Base-by-base conservation (phyloP, 805 yeast species). In the Wickerhamomyces alni region DNA sequence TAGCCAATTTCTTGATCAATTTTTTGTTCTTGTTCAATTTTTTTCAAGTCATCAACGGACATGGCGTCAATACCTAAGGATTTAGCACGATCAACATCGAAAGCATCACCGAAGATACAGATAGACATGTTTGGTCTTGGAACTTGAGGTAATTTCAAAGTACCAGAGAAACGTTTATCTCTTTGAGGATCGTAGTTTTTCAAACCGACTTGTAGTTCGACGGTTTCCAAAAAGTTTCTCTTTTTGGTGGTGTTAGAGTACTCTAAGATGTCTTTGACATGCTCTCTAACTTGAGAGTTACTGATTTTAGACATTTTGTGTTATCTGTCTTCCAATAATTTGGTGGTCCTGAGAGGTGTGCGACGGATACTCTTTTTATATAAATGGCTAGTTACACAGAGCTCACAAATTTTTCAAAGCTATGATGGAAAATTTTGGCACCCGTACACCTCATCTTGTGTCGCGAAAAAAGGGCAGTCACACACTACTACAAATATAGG, bases 51-150 rank as follows among this genome's bases (percentile, higher is more conserved):
- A 61, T 93, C 99, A 69, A 93, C 99, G 51, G 98, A 89, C 99
- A 93, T 93, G 69, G 99, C 97, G 67, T 93, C 99, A 66, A 87
- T 83, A 81, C 97, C 98, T 65, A 83, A 79, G 58, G 97, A 89
- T 86, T 93, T 93, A 66, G 99, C 98, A 82, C 99, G 89, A 85
- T 93, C 99, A 62, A 87, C 95, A 75, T 93, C 99, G 69, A 91
- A 93, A 70, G 99, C 99, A 74, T 93, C 99, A 85, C 99, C 99
- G 65, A 93, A 93, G 70, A 93, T 88, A 78, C 99, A 93, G 79
- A 93, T 74, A 75, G 98, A 86, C 98, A 93, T 87, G 96, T 93
- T 93, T 77, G 99, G 99, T 82, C 99, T 94, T 79, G 99, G 99
- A 58, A 94, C 96, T 68, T 81, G 82, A 68, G 99, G 99, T 63